A percentile compares a stretch with the other conserved stretches of the same genome.
Conservation (phyloP, 163 green algal species). For the Scenedesmus sp. region DNA sequence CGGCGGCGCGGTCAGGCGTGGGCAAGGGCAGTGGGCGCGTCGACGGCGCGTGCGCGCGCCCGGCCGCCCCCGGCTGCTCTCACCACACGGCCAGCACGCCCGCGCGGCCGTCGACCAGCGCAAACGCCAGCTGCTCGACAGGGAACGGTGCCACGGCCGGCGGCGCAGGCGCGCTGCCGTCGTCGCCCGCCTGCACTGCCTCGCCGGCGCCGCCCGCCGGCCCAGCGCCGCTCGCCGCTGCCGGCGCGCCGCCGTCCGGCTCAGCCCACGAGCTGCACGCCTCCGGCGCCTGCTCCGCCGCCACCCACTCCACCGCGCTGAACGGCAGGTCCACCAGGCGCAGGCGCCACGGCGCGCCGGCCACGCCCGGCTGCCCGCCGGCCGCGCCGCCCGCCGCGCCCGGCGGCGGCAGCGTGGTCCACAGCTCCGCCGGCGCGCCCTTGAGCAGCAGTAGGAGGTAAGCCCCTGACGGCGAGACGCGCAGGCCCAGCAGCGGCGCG, state of each 20-base stretch:
- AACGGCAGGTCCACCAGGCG: conserved; percentile 86
- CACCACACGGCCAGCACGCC: conserved; percentile 75
- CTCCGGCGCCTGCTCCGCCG: conserved; percentile 49
- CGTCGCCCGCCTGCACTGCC: no score
- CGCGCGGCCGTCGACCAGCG: conserved; percentile 70
- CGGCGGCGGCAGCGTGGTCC: conserved; percentile 37
- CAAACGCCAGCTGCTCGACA: conserved; percentile 76
- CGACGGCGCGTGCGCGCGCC: no score
- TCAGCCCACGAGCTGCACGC: conserved; percentile 11
- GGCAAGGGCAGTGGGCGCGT: no score
- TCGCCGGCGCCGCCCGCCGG: no score
- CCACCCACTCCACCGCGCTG: conserved; percentile 79
- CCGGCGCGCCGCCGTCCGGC: neutral
- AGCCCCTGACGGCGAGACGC: conserved; percentile 68
- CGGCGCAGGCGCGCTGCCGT: neutral
- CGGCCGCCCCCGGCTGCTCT: conserved; percentile 44
- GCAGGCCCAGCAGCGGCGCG: conserved; percentile 67
- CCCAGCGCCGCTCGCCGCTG: neutral
- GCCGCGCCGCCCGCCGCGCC: neutral
- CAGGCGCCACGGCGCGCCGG: conserved; percentile 51
- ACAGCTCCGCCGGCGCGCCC: conserved; percentile 72
- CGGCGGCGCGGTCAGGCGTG: no score
- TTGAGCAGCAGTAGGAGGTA: conserved; percentile 84
- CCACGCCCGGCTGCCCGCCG: neutral
- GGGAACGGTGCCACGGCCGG: conserved; percentile 26